Percentiles rank a stretch among this genome's conserved stretches.
Conservation (phyloP, 495 filamentous ascomycete genomes). For the Penicillium goetzii region DNA sequence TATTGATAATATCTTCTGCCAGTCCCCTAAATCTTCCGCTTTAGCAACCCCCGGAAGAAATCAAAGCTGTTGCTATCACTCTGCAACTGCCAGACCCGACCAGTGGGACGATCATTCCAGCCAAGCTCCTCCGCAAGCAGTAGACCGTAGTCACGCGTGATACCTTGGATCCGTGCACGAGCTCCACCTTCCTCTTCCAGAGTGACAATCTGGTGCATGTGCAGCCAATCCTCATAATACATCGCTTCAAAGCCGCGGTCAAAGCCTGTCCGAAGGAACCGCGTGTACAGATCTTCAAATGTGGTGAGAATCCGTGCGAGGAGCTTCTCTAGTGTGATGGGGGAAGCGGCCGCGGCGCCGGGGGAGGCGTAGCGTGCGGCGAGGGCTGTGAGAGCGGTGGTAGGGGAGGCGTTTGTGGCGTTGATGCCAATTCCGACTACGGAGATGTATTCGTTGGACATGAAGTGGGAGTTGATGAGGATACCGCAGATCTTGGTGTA, state of each 20-base stretch:
- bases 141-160: conserved; percentile 86
- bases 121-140: conserved; percentile 81
- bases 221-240: conserved; percentile 91
- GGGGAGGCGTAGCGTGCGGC: conserved; percentile 43
- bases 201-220: conserved; percentile 86
- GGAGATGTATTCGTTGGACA: conserved; percentile 75
- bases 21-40: conserved; percentile 62
- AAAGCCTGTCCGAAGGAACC: conserved; percentile 75
- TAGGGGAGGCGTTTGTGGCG: conserved; percentile 81
- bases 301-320: conserved; percentile 79
- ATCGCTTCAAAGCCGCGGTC: conserved; percentile 67
- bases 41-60: conserved; percentile 89
- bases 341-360: conserved; percentile 32
- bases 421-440: conserved; percentile 92
- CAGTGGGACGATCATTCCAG: conserved; percentile 71
- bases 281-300: conserved; percentile 77
- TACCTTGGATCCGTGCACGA: conserved; percentile 81
- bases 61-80: conserved; percentile 99
- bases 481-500: conserved; percentile 96
- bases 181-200: conserved; percentile 81
- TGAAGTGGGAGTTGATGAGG: conserved; percentile 86
- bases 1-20: not conserved
- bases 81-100: conserved; percentile 80
- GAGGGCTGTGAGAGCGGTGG: conserved; percentile 81
- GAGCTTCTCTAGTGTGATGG: conserved; percentile 78